phyloP scores from a whole-genome alignment of 345 rosid genomes.

The Erucastrum elatum region DNA sequence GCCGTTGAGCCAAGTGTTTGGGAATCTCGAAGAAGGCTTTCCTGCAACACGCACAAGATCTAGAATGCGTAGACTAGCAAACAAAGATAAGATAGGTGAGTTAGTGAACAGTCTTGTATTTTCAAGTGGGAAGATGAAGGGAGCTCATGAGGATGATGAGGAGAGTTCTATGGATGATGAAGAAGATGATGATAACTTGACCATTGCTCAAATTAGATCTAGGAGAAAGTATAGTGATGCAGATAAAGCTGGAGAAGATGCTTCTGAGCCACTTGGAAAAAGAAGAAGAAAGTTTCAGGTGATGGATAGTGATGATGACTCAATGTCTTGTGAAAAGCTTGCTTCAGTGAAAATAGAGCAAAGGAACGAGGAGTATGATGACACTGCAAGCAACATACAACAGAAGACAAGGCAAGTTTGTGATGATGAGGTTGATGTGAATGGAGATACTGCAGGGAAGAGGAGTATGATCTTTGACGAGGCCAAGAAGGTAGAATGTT shows the following conservation, averaged over 20 bases:
- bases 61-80: background rate
- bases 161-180: constrained; percentile 14
- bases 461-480: background rate
- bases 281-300: constrained; percentile 19
- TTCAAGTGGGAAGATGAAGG: constrained; percentile 6
- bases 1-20: constrained; percentile 20
- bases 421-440: constrained; percentile 6
- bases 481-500: background rate
- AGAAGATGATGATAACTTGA: background rate
- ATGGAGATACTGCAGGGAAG: background rate
- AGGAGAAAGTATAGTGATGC: constrained; percentile 4
- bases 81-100: background rate
- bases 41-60: constrained; percentile 11
- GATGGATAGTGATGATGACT: constrained; percentile 16
- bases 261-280: background rate
- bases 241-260: background rate
- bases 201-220: constrained; percentile 9
- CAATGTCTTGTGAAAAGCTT: background rate
- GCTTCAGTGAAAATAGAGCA: constrained; percentile 4
- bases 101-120: background rate
- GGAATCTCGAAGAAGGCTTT: constrained; percentile 13
- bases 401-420: background rate
- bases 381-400: background rate
- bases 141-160: constrained; percentile 13
- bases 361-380: background rate